phyloP scores from a whole-genome alignment of 768 basidiomycete species.

The Tylopilus plumbeoviolaceoides region DNA sequence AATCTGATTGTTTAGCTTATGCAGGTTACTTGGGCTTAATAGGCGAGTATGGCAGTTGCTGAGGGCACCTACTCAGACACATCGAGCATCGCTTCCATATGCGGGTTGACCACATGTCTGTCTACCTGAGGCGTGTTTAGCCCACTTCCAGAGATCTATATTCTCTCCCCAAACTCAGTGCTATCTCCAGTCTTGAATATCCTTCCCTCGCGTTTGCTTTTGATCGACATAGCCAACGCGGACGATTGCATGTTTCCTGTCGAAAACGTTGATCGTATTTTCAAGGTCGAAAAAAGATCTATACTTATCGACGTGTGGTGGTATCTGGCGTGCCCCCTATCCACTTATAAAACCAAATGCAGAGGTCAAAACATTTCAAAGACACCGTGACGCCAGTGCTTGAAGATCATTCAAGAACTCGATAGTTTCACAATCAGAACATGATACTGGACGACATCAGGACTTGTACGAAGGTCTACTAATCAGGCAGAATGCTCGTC shows the following conservation, averaged over 20 bases:
- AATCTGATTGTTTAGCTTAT: neutral
- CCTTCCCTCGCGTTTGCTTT: conserved; percentile 22
- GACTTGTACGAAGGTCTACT: too few relatives aligned
- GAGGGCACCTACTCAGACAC: too few relatives aligned
- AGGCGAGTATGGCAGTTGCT: neutral
- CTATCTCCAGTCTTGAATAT: conserved; percentile 16
- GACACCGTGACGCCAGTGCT: too few relatives aligned
- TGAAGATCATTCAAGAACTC: too few relatives aligned
- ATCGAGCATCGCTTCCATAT: too few relatives aligned
- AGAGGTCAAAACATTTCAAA: too few relatives aligned
- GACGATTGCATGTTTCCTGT: conserved; percentile 17
- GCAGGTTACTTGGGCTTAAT: neutral
- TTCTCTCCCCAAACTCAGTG: conserved; percentile 15
- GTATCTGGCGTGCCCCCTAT: neutral
- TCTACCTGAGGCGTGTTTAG: too few relatives aligned
- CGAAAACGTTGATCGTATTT: neutral
- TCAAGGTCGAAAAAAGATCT: neutral
- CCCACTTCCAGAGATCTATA: neutral
- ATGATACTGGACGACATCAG: too few relatives aligned
- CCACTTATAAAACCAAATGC: too few relatives aligned
- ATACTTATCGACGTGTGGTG: conserved; percentile 10
- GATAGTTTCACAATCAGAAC: too few relatives aligned
- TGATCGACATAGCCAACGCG: conserved; percentile 18
- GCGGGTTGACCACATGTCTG: too few relatives aligned
- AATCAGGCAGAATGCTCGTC: too few relatives aligned